Evolutionary conservation across 495 filamentous ascomycete species (phyloP), one percentile per base, ranked within the genome.

Genomic region (Talaromyces thailandensis): DNA sequence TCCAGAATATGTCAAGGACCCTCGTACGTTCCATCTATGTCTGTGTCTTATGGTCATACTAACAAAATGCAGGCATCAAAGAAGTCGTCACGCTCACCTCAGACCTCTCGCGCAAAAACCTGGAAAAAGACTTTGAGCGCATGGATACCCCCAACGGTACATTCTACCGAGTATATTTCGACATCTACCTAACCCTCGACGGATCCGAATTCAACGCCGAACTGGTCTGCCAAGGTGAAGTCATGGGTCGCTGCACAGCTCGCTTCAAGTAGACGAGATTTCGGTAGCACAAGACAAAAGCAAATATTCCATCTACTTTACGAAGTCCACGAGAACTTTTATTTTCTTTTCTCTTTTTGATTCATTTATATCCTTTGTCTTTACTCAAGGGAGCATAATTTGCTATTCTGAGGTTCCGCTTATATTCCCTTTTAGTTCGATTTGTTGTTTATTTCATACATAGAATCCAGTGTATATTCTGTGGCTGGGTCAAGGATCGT

Each of bases 131-230:
- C 71, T 98, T 98, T 64, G 94, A 98, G 76, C 86, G 95, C 67
- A 98, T 98, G 94, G 94, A 98, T 74, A 98, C 94, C 4, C 94
- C 94, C 2, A 94, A 98, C 71, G 94, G 94, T 61, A 96, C 93
- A 12, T 98, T 98, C 77, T 98, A 98, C 82, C 88, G 94, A 12
- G 82, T 84, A 50, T 88, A 88, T 75, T 88, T 88, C 65, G 86
- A 88, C 68, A 88, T 88, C 62, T 96, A 96, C 73, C 90, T 98
- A 58, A 97, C 94, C 8, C 86, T 98, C 18, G 94, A 98, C 69
- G 94, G 94, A 45, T 93, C 88, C 64, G 94, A 98, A 72, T 98
- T 98, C 79, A 98, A 93, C 64, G 94, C 94, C 55, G 95, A 98
- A 82, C 76, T 98, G 29, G 95, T 98, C 55, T 98, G 94, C 78